A percentile compares a stretch with the other conserved stretches of the same genome.
Evolutionary conservation across 2,329 filamentous ascomycete genomes (phyloP).

Genomic region (Fusarium sp.): DNA sequence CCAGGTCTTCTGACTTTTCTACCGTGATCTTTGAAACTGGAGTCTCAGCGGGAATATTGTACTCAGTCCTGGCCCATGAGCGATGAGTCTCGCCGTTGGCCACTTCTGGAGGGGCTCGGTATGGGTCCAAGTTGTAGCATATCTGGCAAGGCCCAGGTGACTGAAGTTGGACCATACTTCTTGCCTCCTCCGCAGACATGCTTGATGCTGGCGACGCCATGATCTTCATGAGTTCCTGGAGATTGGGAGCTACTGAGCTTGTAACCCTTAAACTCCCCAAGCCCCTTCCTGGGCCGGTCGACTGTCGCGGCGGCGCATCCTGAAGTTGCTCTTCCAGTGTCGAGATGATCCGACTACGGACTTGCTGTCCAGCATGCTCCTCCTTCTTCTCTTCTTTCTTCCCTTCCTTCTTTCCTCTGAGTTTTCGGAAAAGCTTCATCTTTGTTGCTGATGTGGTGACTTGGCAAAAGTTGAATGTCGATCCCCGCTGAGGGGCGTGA

Average conservation of each 20-base stretch:
- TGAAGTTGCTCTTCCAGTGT: neutral
- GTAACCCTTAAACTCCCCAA: neutral
- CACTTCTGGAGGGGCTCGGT: neutral
- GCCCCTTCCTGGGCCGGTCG: neutral
- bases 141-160: neutral
- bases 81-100: neutral
- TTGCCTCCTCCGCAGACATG: neutral
- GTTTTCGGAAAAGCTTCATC: slow-evolving; percentile 1
- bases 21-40: neutral
- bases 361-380: neutral
- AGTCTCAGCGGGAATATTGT: neutral
- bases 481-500: neutral
- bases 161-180: neutral
- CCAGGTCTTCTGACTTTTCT: neutral
- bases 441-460: neutral
- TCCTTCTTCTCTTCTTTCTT: neutral
- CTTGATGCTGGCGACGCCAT: neutral
- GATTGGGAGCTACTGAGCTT: neutral
- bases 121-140: neutral
- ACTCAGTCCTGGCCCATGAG: neutral
- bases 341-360: neutral
- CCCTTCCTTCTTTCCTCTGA: neutral
- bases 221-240: neutral
- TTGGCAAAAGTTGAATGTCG: neutral
- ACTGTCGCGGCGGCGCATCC: neutral